A percentile compares a stretch with the other conserved stretches of the same genome.
phyloP scores from a whole-genome alignment of 202 grass and related monocot species.

The Bolboschoenoplectus hybrid region DNA sequence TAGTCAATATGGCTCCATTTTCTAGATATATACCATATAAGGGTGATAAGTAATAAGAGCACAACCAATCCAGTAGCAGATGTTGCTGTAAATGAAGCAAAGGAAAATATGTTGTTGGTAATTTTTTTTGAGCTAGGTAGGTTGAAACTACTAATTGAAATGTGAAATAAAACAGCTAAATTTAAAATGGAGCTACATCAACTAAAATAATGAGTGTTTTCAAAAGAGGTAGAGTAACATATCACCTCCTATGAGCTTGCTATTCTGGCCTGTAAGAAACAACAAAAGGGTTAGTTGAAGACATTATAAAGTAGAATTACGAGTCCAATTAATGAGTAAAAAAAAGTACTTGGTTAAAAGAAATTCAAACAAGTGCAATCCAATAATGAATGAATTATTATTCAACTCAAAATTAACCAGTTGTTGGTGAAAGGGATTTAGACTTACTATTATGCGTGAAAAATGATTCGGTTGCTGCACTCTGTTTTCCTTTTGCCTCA shows the following conservation, averaged over 20 bases:
- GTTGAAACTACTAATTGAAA: too few species aligned
- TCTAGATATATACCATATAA: too few species aligned
- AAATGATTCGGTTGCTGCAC: conserved; percentile 44
- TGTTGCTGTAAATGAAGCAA: too few species aligned
- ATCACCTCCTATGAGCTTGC: too few species aligned
- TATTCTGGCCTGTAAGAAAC: too few species aligned
- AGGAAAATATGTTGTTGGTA: too few species aligned
- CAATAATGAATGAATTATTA: background rate
- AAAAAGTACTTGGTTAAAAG: conserved; percentile 16
- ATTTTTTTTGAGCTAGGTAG: too few species aligned
- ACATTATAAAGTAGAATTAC: background rate
- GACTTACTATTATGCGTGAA: conserved; percentile 44
- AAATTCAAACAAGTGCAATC: background rate
- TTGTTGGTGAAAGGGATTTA: background rate
- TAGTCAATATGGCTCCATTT: too few species aligned
- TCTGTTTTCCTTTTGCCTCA: conserved; percentile 18
- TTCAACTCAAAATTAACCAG: background rate
- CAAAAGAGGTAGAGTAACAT: background rate
- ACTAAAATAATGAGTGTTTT: background rate
- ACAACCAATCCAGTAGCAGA: too few species aligned
- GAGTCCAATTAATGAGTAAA: too few species aligned
- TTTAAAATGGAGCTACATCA: background rate
- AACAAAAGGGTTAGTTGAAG: conserved; percentile 14
- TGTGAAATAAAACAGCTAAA: conserved; percentile 4
- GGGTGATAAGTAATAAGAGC: too few species aligned